Base-by-base conservation (phyloP, 257 asterid species). In the Mitragyna speciosa region DNA sequence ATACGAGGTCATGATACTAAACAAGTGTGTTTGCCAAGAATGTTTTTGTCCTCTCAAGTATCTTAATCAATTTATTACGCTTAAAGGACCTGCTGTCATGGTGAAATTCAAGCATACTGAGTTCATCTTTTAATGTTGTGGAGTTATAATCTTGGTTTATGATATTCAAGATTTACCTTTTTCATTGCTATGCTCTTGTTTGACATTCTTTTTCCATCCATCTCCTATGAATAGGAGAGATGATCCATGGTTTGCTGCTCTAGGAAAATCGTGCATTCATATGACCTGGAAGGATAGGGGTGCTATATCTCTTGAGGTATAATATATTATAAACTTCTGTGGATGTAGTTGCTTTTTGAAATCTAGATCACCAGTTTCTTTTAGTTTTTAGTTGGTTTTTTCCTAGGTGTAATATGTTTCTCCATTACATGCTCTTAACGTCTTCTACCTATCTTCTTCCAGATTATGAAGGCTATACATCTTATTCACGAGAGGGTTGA, bases 211-310 rank as follows among this genome's bases (percentile, higher is more conserved):
- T 69, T 75, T 67, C 70, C 67, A 76, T 64, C 45, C 63, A 81
- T 80, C 79, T 83, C 48, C n/a, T n/a, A 12, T 83, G 74, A 76
- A 79, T 85, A 92, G 94, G 88, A 91, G 97, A 84, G 95, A 93
- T 52, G 96, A 92, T 84, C 88, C 92, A 52, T 95, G 99, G 99
- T 95, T 92, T 86, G 90, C 97, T 69, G 83, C 90, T 54, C 81
- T 95, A 33, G 99, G 99, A 74, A 89, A 86, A 68, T 88, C 91
- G 45, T 95, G 99, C 89, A 92, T 95, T 86, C 98, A 95, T 86
- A 86, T 95, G 89, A 95, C 98, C 73, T 95, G 98, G 99, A 87
- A 89, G 65, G 98, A 89, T 79, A 87, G 97, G 77, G 99, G 98
- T 73, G 97, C 97, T 83, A 89, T 95, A 91, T 92, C 98, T 77